phyloP scores from a whole-genome alignment of 768 basidiomycete species.

The Amanita muscaria region DNA sequence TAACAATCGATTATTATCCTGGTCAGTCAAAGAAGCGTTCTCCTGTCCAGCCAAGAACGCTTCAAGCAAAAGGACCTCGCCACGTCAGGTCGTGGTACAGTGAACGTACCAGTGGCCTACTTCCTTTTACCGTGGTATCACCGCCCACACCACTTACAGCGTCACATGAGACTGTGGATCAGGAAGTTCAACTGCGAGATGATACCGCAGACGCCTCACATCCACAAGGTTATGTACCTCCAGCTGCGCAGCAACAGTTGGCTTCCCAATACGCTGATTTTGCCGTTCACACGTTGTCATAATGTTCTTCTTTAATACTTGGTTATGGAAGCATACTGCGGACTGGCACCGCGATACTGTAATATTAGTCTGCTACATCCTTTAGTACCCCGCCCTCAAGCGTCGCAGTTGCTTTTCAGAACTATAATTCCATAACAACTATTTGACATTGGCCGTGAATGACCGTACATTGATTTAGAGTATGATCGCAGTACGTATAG shows the following conservation, averaged over 20 bases:
- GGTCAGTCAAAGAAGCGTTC: slow-evolving; percentile 15
- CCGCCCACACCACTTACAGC: background rate
- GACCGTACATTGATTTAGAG: no score
- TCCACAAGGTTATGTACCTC: slow-evolving; percentile 4
- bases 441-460: no score
- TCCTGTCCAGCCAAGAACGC: slow-evolving; percentile 10
- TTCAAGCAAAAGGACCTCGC: slow-evolving; percentile 9
- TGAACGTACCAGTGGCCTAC: background rate
- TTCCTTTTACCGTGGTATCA: background rate
- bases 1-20: slow-evolving; percentile 37
- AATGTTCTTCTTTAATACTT: background rate
- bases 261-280: background rate
- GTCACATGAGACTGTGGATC: background rate
- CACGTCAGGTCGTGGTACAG: slow-evolving; percentile 22
- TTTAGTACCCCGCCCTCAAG: no score
- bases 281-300: background rate
- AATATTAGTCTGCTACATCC: no score
- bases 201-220: background rate
- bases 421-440: no score
- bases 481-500: background rate
- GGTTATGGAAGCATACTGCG: no score
- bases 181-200: background rate
- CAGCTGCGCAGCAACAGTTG: background rate
- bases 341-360: no score
- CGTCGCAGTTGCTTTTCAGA: no score